A percentile compares a stretch with the other conserved stretches of the same genome.
These are phyloP conservation scores for Penicillium egyptiacum DNA, from an alignment of 495 filamentous ascomycete genomes.

Conservation along the genomic window DNA sequence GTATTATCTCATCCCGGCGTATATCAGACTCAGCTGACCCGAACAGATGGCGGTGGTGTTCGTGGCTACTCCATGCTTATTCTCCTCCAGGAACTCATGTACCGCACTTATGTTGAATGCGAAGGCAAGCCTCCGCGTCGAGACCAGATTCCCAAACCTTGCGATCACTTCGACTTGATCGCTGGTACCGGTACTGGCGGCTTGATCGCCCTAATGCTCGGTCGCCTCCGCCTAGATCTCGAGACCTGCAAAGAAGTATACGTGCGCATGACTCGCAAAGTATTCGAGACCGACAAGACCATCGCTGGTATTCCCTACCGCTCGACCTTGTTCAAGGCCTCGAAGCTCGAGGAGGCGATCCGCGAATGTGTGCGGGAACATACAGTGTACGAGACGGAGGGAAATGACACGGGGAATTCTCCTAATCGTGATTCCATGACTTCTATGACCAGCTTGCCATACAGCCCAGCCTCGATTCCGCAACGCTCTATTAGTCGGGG, in stretches of 20 bases:
- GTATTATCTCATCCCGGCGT: conserved; percentile 1
- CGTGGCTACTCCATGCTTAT: conserved; percentile 96
- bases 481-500: conserved; percentile 48
- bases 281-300: conserved; percentile 98
- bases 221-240: conserved; percentile 83
- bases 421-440: conserved; percentile 38
- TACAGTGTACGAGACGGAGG: conserved; percentile 76
- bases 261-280: conserved; percentile 85
- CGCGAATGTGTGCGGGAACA: conserved; percentile 84
- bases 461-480: conserved; percentile 38
- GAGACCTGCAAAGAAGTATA: conserved; percentile 97
- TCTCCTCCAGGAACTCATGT: conserved; percentile 94
- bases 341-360: conserved; percentile 92
- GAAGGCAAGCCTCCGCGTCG: conserved; percentile 80
- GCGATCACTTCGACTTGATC: conserved; percentile 98
- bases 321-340: conserved; percentile 93
- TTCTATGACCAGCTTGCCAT: conserved; percentile 41
- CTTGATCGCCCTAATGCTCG: conserved; percentile 94
- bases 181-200: conserved; percentile 93
- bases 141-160: conserved; percentile 91
- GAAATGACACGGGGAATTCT: conserved; percentile 57
- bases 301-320: conserved; percentile 91
- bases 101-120: conserved; percentile 80
- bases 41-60: conserved; percentile 88
- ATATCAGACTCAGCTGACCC: conserved; percentile 19